phyloP scores from a whole-genome alignment of 106 monocot species.

The Cymbidium sinense region DNA sequence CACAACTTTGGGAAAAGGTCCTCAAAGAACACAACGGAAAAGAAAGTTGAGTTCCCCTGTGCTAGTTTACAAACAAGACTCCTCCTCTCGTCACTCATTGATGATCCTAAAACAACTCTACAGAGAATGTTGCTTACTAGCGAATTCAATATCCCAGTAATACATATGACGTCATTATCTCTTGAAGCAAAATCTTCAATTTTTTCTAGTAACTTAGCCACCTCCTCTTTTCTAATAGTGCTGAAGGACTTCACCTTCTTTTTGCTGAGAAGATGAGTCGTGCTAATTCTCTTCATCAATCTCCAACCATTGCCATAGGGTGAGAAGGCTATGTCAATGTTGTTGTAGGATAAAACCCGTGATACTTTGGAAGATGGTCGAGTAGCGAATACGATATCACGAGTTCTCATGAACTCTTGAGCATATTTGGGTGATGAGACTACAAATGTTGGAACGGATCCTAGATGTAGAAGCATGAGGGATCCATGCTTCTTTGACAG shows the following conservation, averaged over 20 bases:
- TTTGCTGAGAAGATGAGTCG: conserved; percentile 8
- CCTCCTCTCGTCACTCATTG: not conserved
- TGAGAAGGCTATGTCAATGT: conserved; percentile 8
- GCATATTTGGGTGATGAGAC: conserved; percentile 22
- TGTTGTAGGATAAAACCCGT: not conserved
- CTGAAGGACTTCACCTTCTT: conserved; percentile 8
- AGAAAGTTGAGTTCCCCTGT: not conserved
- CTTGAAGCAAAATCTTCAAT: not conserved
- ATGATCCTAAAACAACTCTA: conserved; percentile 7
- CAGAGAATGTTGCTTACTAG: not conserved
- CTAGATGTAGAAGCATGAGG: conserved; percentile 30
- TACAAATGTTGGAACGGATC: conserved; percentile 14
- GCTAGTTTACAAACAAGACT: not conserved
- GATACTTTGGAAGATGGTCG: not conserved
- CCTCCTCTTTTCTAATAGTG: conserved; percentile 5
- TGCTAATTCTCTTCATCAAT: conserved; percentile 13
- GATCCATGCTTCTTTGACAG: conserved; percentile 24
- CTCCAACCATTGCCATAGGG: conserved; percentile 29
- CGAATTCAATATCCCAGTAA: not conserved
- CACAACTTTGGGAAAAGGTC: conserved; percentile 31
- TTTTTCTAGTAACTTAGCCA: not conserved
- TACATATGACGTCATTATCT: not conserved
- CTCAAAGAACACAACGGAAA: conserved; percentile 2
- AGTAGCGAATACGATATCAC: conserved; percentile 11
- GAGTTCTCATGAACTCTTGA: conserved; percentile 14